Base-by-base conservation (phyloP, 805 yeast species). In the Candida nitratophila region DNA sequence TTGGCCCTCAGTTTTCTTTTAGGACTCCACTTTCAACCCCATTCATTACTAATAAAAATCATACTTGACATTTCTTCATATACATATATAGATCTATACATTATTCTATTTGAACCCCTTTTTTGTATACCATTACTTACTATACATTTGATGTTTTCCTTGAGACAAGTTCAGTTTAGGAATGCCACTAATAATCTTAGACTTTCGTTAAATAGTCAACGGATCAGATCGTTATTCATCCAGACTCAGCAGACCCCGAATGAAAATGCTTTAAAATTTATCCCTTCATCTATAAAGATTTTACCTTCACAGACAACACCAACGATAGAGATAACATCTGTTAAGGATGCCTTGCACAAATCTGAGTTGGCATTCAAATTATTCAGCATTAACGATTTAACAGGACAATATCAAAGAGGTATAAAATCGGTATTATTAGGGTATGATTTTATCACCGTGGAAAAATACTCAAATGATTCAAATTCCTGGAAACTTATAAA, bases 201-300 rank as follows among this genome's bases (percentile, higher is more conserved):
- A 24, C 27, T 10, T 10, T 24, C 27, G 27, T 24, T 24, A 10
- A 32, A 32, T n/a, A n/a, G 4, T n/a, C 35, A 20, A 35, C 4
- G 7, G 6, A n/a, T 24, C 6, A 51, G 65, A 37, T 41, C 46
- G 37, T 58, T 83, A 29, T 83, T 81, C 61, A 88, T 88, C 37
- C 95, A 86, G 59, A 88, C 96, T 0, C 81, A 83, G 30, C 78
- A 81, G 27, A 88, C 96, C 0, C 96, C 96, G 2, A 88, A 88
- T 58, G 90, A 81, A 43, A 81, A 86, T 52, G 96, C 96, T 0
- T 64, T 88, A 45, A 88, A 88, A 69, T 88, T 88, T 54, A 61
- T 86, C 29, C 96, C 96, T 1, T 81, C 88, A 12, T 52, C 54
- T 16, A 77, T 74, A 63, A 69, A 70, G 37, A 76, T 87, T n/a